Evolutionary conservation across 2,329 filamentous ascomycete genomes (phyloP), one percentile per base, ranked within the genome.

Genomic region (Epichloe brachyelytri): DNA sequence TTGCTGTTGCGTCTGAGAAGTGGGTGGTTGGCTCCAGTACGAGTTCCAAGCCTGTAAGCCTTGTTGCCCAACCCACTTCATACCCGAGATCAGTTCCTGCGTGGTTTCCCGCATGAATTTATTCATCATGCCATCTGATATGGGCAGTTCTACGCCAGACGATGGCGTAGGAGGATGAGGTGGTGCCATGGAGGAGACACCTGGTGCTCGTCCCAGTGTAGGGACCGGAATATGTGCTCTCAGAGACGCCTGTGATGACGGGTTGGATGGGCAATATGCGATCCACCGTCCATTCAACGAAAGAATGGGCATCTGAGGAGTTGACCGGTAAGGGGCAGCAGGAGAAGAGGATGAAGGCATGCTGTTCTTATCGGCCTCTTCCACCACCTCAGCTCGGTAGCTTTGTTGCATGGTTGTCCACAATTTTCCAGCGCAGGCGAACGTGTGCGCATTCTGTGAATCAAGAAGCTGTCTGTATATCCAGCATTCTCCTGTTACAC

Each of bases 401-500:
- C 71, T 70, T 56, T 81, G 77, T 62, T 93, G 87, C 30, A 95
- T 72, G 43, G 82, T 83, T 0, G 93, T 96, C 93, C 93, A 98
- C 17, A 94, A 71, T 68, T 98, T 98, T 19, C 85, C 90, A 51
- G 93, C 74, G 60, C 89, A 96, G 38, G 68, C 72, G 63, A 77
- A 83, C 43, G 70, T 57, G 20, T 68, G 68, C 1, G 65, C 62
- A 20, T 76, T 75, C 45, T 69, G 67, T 1, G 66, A 61, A 50
- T 68, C 62, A 10, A 68, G 58, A 8, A 72, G 63, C 55, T 82
- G 77, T 8, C 74, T 70, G 59, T 78, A 97, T 7, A 95, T 72
- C 75, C 86, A 95, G 44, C 91, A 82, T 68, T 97, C 91, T 12
- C 91, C 91, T 47, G 88, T 95, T 20, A 76, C 70, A 3, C 88